phyloP scores from a whole-genome alignment of 1,139 yeast genomes.

The Yamadazyma blattariae region DNA sequence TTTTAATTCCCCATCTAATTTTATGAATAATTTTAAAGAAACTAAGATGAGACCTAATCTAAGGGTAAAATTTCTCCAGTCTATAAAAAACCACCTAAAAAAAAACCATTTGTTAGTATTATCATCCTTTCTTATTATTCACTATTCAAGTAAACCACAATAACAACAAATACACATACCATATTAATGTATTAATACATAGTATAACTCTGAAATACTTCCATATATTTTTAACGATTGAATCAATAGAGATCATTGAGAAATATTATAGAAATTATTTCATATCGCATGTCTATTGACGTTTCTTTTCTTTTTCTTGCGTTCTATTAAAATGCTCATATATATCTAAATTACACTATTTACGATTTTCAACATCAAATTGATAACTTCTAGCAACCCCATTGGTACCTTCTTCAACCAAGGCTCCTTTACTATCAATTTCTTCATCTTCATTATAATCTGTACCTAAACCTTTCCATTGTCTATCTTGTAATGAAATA shows the following conservation, averaged over 20 bases:
- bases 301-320: too few relatives aligned
- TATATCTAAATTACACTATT: too few relatives aligned
- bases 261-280: not conserved
- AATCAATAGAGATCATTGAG: constrained; percentile 1
- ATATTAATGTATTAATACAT: not conserved
- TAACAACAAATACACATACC: too few relatives aligned
- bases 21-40: not conserved
- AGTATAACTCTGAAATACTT: not conserved
- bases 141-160: too few relatives aligned
- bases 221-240: constrained; percentile 4
- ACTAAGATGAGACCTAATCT: not conserved
- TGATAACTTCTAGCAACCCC: constrained; percentile 90
- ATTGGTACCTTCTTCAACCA: constrained; percentile 73
- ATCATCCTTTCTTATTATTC: not conserved
- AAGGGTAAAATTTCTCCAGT: not conserved
- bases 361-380: constrained; percentile 19
- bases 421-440: constrained; percentile 60
- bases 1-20: constrained; percentile 3
- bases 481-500: constrained; percentile 61
- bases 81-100: not conserved
- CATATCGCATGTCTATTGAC: too few relatives aligned
- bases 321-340: too few relatives aligned
- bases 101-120: not conserved
- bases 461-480: constrained; percentile 92
- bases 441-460: constrained; percentile 53